These are phyloP conservation scores for Aspergillus sclerotialis DNA, from an alignment of 2,329 filamentous ascomycete species.

Conservation along the genomic window DNA sequence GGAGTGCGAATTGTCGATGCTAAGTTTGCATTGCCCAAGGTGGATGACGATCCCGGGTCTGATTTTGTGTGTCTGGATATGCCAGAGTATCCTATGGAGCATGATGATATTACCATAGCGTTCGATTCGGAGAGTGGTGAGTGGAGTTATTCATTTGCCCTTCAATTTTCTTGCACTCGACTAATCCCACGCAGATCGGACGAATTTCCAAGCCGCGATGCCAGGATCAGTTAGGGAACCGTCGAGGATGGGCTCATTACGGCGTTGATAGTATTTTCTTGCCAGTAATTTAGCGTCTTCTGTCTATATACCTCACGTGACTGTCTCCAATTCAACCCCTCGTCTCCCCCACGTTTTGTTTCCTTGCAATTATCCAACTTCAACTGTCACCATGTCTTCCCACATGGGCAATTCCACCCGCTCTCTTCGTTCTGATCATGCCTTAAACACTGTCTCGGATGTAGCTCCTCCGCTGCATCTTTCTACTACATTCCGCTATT, in stretches of 20 bases:
- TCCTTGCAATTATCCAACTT: constrained; percentile 13
- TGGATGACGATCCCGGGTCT: constrained; percentile 47
- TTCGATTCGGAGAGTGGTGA: constrained; percentile 75
- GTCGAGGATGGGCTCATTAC: constrained; percentile 35
- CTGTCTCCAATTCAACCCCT: background rate
- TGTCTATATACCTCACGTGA: constrained; percentile 1
- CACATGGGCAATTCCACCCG: background rate
- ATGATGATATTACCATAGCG: constrained; percentile 80
- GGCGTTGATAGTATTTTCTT: constrained; percentile 19
- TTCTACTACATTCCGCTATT: constrained; percentile 83
- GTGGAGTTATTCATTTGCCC: constrained; percentile 25
- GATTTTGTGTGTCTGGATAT: constrained; percentile 79
- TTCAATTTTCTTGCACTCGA: background rate
- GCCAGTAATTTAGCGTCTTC: constrained; percentile 1
- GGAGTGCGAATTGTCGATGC: constrained; percentile 78
- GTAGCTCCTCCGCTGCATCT: constrained; percentile 85
- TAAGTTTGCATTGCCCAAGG: constrained; percentile 75
- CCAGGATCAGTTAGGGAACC: constrained; percentile 33
- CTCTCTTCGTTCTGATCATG: constrained; percentile 73
- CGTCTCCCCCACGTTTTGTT: constrained; percentile 1
- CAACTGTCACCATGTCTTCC: constrained; percentile 10
- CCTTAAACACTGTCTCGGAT: constrained; percentile 64
- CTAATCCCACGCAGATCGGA: constrained; percentile 22
- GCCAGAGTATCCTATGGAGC: constrained; percentile 82
- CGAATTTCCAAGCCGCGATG: constrained; percentile 30